Percentiles rank a stretch among this genome's conserved stretches.
phyloP scores from a whole-genome alignment of 2,329 filamentous ascomycete genomes.

The Metarhizium rileyi region DNA sequence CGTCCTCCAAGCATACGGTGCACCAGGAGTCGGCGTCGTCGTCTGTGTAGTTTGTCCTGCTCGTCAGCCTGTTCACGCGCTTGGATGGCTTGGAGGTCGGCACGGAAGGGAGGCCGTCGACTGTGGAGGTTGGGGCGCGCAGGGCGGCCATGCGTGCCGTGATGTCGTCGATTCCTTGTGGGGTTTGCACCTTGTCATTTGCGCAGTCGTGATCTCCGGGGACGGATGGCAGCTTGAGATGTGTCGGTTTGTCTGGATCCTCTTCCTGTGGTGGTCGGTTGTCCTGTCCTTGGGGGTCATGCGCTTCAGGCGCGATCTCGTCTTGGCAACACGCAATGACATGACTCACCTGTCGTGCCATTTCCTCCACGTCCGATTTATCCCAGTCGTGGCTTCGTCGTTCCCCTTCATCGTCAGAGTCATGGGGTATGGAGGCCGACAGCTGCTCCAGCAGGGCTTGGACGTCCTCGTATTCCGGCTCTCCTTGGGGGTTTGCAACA shows the following conservation, averaged over 20 bases:
- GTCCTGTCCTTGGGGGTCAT: conserved; percentile 1
- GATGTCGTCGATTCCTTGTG: conserved; percentile 29
- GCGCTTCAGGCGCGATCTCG: conserved; percentile 29
- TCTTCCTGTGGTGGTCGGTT: background rate
- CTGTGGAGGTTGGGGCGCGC: conserved; percentile 23
- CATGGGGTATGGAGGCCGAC: conserved; percentile 22
- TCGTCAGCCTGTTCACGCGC: conserved; percentile 27
- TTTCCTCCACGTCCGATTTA: conserved; percentile 42
- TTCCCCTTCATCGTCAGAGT: conserved; percentile 1
- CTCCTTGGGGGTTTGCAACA: conserved; percentile 17
- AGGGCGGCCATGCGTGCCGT: conserved; percentile 43
- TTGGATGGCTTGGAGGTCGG: conserved; percentile 38
- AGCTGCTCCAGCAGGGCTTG: conserved; percentile 28
- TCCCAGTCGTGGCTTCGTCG: conserved; percentile 18
- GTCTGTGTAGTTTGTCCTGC: conserved; percentile 45
- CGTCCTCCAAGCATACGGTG: conserved; percentile 72
- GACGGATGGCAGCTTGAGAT: background rate
- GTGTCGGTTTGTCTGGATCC: background rate
- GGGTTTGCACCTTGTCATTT: background rate
- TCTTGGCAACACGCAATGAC: conserved; percentile 37
- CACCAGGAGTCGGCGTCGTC: conserved; percentile 72
- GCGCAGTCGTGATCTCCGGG: conserved; percentile 7
- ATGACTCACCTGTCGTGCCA: conserved; percentile 33
- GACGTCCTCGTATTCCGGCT: conserved; percentile 23
- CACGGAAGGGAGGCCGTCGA: conserved; percentile 34